phyloP scores from a whole-genome alignment of 176 grass and related monocot genomes.

The Aegilops sharonensis region DNA sequence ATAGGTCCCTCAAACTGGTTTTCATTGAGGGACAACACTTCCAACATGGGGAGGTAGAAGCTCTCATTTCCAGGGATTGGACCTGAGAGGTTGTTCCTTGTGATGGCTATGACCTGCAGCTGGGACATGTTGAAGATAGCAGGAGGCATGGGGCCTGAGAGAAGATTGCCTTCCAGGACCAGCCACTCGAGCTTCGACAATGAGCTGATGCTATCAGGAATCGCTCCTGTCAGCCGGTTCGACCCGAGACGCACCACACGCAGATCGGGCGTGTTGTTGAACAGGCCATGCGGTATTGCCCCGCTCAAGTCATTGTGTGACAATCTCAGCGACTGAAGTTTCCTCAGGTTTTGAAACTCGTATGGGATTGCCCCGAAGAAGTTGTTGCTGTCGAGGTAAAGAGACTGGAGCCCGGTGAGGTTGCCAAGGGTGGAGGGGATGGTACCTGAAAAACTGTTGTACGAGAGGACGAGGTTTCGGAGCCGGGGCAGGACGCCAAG shows the following conservation, averaged over 20 bases:
- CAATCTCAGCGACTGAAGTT: not conserved
- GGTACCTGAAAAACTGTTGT: constrained; percentile 23
- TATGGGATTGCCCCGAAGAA: not conserved
- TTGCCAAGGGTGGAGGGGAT: constrained; percentile 14
- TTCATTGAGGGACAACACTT: not conserved
- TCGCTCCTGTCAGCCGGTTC: constrained; percentile 34
- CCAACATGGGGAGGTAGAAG: constrained; percentile 36
- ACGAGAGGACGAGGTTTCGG: not conserved
- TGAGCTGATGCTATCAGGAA: constrained; percentile 29
- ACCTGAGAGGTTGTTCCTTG: constrained; percentile 41
- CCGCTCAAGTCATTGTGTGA: not conserved
- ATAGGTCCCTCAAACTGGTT: constrained; percentile 38
- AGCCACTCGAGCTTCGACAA: constrained; percentile 28
- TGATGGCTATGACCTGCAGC: not conserved
- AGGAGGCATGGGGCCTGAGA: constrained; percentile 36
- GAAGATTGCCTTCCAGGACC: constrained; percentile 23
- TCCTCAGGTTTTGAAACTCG: constrained; percentile 1
- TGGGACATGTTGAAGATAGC: constrained; percentile 40
- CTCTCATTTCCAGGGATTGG: constrained; percentile 31
- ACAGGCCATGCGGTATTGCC: not conserved
- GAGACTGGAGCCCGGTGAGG: constrained; percentile 1
- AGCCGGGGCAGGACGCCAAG: constrained; percentile 7
- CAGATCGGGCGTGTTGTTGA: not conserved
- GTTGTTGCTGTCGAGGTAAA: not conserved
- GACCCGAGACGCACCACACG: not conserved